Evolutionary conservation across 257 asterid genomes (phyloP), one percentile per base, ranked within the genome.

Genomic region (Solanum lycopersicoides): DNA sequence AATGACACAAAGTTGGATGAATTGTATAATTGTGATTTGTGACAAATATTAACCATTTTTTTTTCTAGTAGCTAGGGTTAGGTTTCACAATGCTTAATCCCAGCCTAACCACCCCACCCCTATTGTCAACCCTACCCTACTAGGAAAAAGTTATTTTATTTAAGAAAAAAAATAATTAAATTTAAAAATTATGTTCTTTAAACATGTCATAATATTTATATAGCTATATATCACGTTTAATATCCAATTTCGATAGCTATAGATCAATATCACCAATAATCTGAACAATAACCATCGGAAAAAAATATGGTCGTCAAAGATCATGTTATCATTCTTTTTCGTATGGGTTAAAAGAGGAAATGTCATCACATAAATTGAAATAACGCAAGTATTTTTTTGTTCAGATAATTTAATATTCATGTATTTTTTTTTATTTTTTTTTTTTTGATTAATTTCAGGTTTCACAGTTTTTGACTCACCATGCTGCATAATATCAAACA

Each of bases 401-500:
- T 1, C 2, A 1, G 0, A 9, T 15, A 16, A 71, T 16, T 4
- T 71, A 3, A 34, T 34, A 34, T 71, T 25, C 44, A 69, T 45
- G 53, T 50, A 16, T 16, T 50, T 32, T 11, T 25, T 34, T 34
- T 34, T 3, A 37, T 35, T 3, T 35, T 35, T 1, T 28, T 7
- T 16, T 71, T 71, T 76, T 75, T 20, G 42, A 71, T 32, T 34
- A 76, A 47, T 42, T 68, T 39, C 86, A 88, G 92, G 87, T 28
- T 18, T 86, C n/a, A 83, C 28, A 35, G 79, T 60, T 20, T 63
- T 42, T 4, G 77, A 86, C 39, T 28, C 25, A 44, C 53, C 89
- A 25, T 90, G 92, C 59, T 90, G 92, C 34, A 30, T 66, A 28
- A 87, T 83, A 50, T 83, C 85, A 35, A 41, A 23, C 79, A 65